Evolutionary conservation across 208 protist genomes (phyloP).

Genomic region (Leishmania gerbilli): DNA sequence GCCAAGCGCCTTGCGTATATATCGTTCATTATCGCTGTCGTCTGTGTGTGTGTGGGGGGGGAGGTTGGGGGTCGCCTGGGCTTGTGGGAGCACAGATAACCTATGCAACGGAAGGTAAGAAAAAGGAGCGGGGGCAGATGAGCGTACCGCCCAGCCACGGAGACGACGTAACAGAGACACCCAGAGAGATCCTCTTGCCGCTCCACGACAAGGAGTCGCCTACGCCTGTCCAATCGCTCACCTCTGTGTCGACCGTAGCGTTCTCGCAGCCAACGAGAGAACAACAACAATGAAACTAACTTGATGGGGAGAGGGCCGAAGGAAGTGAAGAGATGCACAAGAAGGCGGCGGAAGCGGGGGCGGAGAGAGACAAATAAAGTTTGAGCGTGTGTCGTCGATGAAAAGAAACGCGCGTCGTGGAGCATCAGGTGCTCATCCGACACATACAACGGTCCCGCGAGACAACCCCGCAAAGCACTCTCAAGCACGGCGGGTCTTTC

Average conservation of each 20-base stretch:
- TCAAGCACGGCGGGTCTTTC: neutral
- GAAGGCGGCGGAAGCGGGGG: neutral
- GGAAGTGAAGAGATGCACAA: neutral
- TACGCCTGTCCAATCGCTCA: neutral
- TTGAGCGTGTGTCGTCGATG: neutral
- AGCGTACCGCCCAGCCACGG: neutral
- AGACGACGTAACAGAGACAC: neutral
- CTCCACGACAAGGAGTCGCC: neutral
- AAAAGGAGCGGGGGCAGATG: neutral
- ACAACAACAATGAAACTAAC: neutral
- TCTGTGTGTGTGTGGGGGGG: neutral
- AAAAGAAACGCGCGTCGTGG: neutral
- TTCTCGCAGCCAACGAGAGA: neutral
- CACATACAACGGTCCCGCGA: neutral
- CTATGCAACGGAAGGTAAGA: neutral
- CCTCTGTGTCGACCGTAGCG: neutral
- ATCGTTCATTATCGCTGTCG: constrained; percentile 71
- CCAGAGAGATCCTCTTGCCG: neutral
- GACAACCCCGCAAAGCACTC: neutral
- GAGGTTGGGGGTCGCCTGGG: neutral
- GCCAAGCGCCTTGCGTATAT: constrained; percentile 79
- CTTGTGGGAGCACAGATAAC: too few relatives aligned
- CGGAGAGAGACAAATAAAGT: neutral
- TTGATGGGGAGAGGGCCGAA: neutral
- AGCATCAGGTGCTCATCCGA: neutral